These are phyloP conservation scores for Ogataea trehalophila DNA, from an alignment of 805 yeast species.

Conservation along the genomic window DNA sequence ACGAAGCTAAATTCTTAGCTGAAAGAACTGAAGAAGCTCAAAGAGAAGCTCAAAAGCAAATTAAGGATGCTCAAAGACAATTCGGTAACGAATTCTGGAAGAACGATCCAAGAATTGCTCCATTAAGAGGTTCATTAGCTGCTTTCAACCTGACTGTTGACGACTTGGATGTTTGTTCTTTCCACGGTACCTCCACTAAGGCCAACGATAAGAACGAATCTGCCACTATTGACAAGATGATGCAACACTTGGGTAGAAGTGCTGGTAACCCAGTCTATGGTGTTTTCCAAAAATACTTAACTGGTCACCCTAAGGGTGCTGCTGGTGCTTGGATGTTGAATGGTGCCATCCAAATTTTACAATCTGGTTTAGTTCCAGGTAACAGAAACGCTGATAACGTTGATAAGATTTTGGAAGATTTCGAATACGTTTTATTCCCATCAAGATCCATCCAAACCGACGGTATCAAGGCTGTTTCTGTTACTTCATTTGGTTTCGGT, in stretches of 20 bases:
- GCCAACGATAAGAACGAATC: conserved; percentile 99
- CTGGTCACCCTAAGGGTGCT: conserved; percentile 99
- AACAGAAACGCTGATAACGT: conserved; percentile 98
- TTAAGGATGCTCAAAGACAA: conserved; percentile 81
- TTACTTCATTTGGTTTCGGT: conserved; percentile 98
- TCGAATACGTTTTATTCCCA: conserved; percentile 88
- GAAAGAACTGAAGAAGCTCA: conserved; percentile 87
- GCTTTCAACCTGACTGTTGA: conserved; percentile 89
- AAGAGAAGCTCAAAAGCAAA: conserved; percentile 80
- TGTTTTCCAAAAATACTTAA: conserved; percentile 97
- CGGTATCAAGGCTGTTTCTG: conserved; percentile 95
- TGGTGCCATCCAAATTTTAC: conserved; percentile 92
- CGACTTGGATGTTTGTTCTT: conserved; percentile 93
- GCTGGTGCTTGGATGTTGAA: conserved; percentile 99
- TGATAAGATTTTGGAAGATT: conserved; percentile 77
- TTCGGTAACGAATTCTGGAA: conserved; percentile 96
- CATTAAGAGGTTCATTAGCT: conserved; percentile 95
- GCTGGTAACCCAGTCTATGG: conserved; percentile 97
- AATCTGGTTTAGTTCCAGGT: conserved; percentile 95
- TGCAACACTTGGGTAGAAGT: conserved; percentile 91
- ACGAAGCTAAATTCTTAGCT: conserved; percentile 50
- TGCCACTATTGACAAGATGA: conserved; percentile 85
- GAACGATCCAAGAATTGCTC: conserved; percentile 91
- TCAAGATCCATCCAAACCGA: conserved; percentile 90
- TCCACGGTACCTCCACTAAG: conserved; percentile 98